These are phyloP conservation scores for Trichoderma simmonsii DNA, from an alignment of 2,329 filamentous ascomycete genomes.

Conservation along the genomic window DNA sequence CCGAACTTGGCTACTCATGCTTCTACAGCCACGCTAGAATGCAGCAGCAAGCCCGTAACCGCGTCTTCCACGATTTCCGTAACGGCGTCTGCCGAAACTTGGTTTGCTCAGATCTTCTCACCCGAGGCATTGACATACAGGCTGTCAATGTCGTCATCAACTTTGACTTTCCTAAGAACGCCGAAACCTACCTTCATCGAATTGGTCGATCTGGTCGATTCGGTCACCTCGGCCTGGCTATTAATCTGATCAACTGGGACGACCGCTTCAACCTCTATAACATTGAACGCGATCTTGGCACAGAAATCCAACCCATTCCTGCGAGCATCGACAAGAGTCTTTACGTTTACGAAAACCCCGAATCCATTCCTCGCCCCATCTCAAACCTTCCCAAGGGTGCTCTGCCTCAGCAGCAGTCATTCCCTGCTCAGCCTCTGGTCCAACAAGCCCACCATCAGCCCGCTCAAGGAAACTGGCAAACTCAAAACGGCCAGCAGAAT, in stretches of 20 bases:
- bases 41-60: constrained; percentile 94
- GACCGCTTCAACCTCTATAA: constrained; percentile 98
- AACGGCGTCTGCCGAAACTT: constrained; percentile 97
- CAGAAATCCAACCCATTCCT: constrained; percentile 96
- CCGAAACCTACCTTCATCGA: constrained; percentile 96
- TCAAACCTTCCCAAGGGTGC: constrained; percentile 44
- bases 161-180: constrained; percentile 99
- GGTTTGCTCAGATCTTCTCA: constrained; percentile 95
- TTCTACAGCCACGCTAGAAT: constrained; percentile 99
- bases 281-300: constrained; percentile 95
- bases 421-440: constrained; percentile 19
- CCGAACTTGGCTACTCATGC: constrained; percentile 96
- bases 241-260: constrained; percentile 99
- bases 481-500: constrained; percentile 38
- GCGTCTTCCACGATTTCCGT: constrained; percentile 98
- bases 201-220: constrained; percentile 97
- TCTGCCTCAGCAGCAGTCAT: constrained; percentile 27
- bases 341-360: constrained; percentile 96
- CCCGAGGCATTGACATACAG: constrained; percentile 98
- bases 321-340: constrained; percentile 93
- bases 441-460: constrained; percentile 23
- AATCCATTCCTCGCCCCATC: constrained; percentile 84
- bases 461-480: constrained; percentile 42
- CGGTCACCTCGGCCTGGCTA: constrained; percentile 93
- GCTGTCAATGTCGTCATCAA: constrained; percentile 99